A percentile compares a stretch with the other conserved stretches of the same genome.
Conservation (phyloP, 257 asterid species). For the Penstemon barbatus region DNA sequence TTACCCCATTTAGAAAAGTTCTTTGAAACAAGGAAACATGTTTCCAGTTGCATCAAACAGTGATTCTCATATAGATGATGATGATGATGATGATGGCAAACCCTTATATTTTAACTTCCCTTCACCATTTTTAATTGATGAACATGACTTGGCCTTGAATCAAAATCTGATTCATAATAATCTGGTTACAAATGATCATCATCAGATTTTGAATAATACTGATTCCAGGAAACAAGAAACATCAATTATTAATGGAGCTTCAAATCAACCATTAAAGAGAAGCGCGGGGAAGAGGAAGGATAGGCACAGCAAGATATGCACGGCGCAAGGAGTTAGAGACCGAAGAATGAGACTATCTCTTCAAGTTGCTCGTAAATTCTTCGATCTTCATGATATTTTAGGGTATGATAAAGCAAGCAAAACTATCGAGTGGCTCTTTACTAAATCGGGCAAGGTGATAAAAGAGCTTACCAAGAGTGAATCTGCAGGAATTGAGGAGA, state of each 20-base stretch:
- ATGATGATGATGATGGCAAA: too few relatives aligned
- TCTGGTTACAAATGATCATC: slow-evolving; percentile 27
- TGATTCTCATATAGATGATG: slow-evolving; percentile 33
- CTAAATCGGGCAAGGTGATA: slow-evolving; percentile 59
- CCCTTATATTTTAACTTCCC: too few relatives aligned
- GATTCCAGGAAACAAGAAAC: slow-evolving; percentile 30
- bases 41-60: slow-evolving; percentile 41
- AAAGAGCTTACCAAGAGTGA: background rate
- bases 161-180: background rate
- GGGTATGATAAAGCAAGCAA: slow-evolving; percentile 78
- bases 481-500: background rate
- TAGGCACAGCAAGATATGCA: slow-evolving; percentile 77
- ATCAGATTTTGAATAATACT: slow-evolving; percentile 36
- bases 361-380: slow-evolving; percentile 69
- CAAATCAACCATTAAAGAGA: slow-evolving; percentile 36
- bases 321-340: slow-evolving; percentile 74
- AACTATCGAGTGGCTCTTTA: slow-evolving; percentile 72
- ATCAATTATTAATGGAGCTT: slow-evolving; percentile 25
- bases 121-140: too few relatives aligned
- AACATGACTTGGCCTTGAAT: too few relatives aligned
- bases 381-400: slow-evolving; percentile 73
- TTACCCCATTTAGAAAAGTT: slow-evolving; percentile 24
- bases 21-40: slow-evolving; percentile 13
- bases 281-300: slow-evolving; percentile 51
- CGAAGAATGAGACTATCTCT: slow-evolving; percentile 70